These are phyloP conservation scores for Xylariaceae sp. DNA, from an alignment of 2,329 filamentous ascomycete genomes.

Conservation along the genomic window DNA sequence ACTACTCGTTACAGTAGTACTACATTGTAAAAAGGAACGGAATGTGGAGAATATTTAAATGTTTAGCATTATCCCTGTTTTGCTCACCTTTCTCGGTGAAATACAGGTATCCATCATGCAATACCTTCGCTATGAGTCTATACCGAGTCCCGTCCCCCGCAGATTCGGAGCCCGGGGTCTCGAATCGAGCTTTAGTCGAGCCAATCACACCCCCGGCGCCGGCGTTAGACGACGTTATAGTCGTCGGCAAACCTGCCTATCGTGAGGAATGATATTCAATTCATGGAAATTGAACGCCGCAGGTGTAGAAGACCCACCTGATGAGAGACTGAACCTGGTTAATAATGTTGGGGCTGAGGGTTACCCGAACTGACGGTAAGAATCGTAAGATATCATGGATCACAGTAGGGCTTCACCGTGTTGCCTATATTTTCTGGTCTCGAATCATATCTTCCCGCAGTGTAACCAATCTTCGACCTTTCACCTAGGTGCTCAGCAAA, in stretches of 20 bases:
- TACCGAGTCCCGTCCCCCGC: conserved; percentile 4
- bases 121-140: conserved; percentile 4
- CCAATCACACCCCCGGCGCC: conserved; percentile 6
- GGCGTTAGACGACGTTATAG: background rate
- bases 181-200: conserved; percentile 7
- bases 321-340: no score
- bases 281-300: background rate
- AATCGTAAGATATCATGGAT: no score
- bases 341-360: no score
- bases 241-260: background rate
- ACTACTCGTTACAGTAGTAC: no score
- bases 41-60: no score
- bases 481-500: no score
- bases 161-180: background rate
- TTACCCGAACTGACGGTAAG: no score
- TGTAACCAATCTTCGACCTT: no score
- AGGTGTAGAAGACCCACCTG: background rate
- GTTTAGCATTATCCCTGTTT: background rate
- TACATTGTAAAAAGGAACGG: no score
- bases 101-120: background rate
- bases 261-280: background rate
- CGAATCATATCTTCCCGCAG: no score
- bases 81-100: background rate
- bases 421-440: no score
- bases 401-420: no score